phyloP scores from a whole-genome alignment of 2,329 filamentous ascomycete genomes.

The Arachnopeziza araneosa region DNA sequence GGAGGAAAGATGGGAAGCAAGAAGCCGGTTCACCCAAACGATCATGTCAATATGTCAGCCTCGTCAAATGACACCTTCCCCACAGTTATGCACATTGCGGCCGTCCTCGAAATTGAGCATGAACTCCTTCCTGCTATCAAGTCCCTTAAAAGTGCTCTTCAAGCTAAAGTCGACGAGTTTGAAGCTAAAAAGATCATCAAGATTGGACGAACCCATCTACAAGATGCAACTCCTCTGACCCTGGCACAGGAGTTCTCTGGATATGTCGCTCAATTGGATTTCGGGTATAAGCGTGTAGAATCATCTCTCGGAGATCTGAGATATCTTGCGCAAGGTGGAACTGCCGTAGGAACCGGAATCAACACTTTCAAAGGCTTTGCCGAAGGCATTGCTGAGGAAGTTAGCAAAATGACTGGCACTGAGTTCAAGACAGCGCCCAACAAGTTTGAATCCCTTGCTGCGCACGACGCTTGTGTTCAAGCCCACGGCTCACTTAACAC shows the following conservation, averaged over 20 bases:
- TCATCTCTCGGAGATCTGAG: conserved; percentile 76
- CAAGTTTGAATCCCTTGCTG: conserved; percentile 96
- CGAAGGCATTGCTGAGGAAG: conserved; percentile 85
- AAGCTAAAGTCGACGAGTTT: conserved; percentile 85
- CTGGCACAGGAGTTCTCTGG: conserved; percentile 97
- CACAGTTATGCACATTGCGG: conserved; percentile 99
- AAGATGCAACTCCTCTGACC: conserved; percentile 93
- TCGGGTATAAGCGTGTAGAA: conserved; percentile 82
- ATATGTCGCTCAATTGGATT: conserved; percentile 91
- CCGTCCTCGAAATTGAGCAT: conserved; percentile 86
- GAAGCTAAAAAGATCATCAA: conserved; percentile 88
- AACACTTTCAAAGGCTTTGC: conserved; percentile 97
- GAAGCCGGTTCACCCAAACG: conserved; percentile 98
- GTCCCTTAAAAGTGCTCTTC: conserved; percentile 75
- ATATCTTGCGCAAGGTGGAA: conserved; percentile 89
- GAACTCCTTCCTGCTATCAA: conserved; percentile 76
- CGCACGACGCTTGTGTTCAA: conserved; percentile 93
- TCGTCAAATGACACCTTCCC: conserved; percentile 99
- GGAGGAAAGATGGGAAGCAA: conserved; percentile 92
- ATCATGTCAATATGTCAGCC: conserved; percentile 98
- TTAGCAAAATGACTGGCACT: conserved; percentile 86
- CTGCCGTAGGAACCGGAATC: conserved; percentile 92
- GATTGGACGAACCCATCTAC: conserved; percentile 95
- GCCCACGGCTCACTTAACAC: conserved; percentile 92
- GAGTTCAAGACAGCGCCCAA: conserved; percentile 95